phyloP scores from a whole-genome alignment of 768 basidiomycete species.

The Mycena amicta region DNA sequence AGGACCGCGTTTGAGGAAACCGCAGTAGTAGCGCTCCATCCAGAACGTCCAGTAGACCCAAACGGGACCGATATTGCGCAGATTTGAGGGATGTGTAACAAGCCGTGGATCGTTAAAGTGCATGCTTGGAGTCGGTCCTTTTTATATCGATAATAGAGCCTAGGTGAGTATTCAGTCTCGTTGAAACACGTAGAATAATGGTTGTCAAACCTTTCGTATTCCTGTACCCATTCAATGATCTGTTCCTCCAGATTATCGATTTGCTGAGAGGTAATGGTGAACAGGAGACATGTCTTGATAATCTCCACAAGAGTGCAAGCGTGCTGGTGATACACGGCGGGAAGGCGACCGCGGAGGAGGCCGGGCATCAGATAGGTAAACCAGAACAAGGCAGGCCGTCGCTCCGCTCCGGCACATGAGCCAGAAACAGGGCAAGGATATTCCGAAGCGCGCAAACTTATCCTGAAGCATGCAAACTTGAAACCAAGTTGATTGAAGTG shows the following conservation, averaged over 20 bases:
- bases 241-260: background rate
- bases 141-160: slow-evolving; percentile 32
- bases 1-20: slow-evolving; percentile 27
- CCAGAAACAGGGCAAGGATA: too few species aligned
- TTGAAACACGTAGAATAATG: background rate
- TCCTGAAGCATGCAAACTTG: too few species aligned
- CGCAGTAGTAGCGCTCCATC: too few species aligned
- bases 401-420: too few species aligned
- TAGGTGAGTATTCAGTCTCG: background rate
- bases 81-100: slow-evolving; percentile 36
- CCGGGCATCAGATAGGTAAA: slow-evolving; percentile 37
- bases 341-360: slow-evolving; percentile 34
- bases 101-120: slow-evolving; percentile 33
- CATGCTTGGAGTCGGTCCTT: slow-evolving; percentile 27
- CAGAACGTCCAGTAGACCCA: slow-evolving; percentile 39
- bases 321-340: background rate
- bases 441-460: too few species aligned
- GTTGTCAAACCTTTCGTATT: slow-evolving; percentile 6
- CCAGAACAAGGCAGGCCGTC: too few species aligned
- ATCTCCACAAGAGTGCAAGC: background rate
- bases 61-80: slow-evolving; percentile 31
- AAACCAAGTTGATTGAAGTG: too few species aligned
- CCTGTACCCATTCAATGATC: background rate
- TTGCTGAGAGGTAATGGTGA: background rate
- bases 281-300: slow-evolving; percentile 1